Conservation (phyloP, 192 early-diverging fungal species). For the Backusella macrospora region DNA sequence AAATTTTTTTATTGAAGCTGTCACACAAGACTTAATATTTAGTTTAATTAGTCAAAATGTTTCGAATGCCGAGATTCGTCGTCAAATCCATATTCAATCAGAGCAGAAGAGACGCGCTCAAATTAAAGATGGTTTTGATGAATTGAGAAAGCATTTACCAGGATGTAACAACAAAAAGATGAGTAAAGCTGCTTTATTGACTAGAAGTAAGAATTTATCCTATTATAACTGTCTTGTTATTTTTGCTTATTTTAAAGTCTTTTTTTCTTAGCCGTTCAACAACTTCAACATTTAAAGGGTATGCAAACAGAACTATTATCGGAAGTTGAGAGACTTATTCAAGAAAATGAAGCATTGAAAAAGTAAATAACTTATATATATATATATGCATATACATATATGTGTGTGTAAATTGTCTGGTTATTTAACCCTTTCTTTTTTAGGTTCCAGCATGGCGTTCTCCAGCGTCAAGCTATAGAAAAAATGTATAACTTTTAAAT, state of each 20-base stretch:
- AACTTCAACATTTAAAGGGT: conserved; percentile 47
- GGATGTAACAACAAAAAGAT: conserved; percentile 45
- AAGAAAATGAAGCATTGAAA: conserved; percentile 39
- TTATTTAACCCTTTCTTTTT: neutral
- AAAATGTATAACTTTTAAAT: conserved; percentile 43
- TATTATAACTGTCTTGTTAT: neutral
- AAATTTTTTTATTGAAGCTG: conserved; percentile 19
- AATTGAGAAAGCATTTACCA: conserved; percentile 47
- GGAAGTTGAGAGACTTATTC: conserved; percentile 34
- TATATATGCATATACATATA: neutral
- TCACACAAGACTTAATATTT: conserved; percentile 16
- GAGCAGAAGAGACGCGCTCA: conserved; percentile 52
- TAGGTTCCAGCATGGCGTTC: conserved; percentile 42
- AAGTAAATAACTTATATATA: conserved; percentile 15
- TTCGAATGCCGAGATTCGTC: conserved; percentile 43
- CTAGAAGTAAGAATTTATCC: conserved; percentile 35
- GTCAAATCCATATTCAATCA: conserved; percentile 53
- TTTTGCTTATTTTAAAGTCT: neutral
- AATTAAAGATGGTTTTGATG: conserved; percentile 54
- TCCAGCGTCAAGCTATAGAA: conserved; percentile 47
- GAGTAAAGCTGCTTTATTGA: conserved; percentile 48
- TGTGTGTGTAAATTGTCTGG: too few species aligned
- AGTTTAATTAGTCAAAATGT: conserved; percentile 27
- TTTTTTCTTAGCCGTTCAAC: conserved; percentile 41
- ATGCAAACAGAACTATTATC: conserved; percentile 40